Evolutionary conservation across 2,329 filamentous ascomycete species (phyloP).

Genomic region (Madurella fahalii): DNA sequence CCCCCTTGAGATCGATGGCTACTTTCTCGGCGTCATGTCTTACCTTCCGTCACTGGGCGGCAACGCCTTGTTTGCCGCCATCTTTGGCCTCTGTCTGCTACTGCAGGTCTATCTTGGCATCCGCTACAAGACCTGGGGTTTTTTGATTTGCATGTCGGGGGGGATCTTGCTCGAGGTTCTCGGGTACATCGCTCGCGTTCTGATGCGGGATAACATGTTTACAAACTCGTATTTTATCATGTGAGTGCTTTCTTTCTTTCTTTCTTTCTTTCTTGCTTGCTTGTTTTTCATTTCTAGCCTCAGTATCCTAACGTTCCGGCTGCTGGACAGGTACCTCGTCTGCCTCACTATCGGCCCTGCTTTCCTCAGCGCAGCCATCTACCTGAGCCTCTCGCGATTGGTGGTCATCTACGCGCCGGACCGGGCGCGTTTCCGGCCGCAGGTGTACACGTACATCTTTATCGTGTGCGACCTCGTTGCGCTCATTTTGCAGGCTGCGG

Average conservation of each 20-base stretch:
- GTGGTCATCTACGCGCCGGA: constrained; percentile 25
- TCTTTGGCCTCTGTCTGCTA: constrained; percentile 16
- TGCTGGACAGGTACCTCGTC: constrained; percentile 14
- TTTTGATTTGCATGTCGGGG: constrained; percentile 31
- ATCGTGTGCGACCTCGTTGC: constrained; percentile 42
- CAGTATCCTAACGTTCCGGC: background rate
- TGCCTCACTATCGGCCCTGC: constrained; percentile 49
- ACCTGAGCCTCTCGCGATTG: constrained; percentile 54
- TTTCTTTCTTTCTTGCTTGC: constrained; percentile 31
- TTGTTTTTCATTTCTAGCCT: background rate
- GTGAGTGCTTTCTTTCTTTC: constrained; percentile 17
- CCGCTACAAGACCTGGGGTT: constrained; percentile 19
- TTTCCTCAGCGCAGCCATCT: constrained; percentile 52
- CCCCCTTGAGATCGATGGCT: constrained; percentile 8
- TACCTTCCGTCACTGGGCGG: constrained; percentile 29
- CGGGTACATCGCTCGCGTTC: constrained; percentile 44
- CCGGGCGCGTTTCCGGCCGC: constrained; percentile 16
- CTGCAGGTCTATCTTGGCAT: constrained; percentile 16
- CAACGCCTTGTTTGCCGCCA: constrained; percentile 20
- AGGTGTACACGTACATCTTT: constrained; percentile 25
- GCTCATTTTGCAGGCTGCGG: constrained; percentile 42
- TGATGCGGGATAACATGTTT: constrained; percentile 35
- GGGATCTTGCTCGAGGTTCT: constrained; percentile 44
- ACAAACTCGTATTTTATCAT: constrained; percentile 7
- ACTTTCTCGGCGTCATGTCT: background rate